Conservation (phyloP, 2,329 filamentous ascomycete species). For the Arthrobotrys sinensis region DNA sequence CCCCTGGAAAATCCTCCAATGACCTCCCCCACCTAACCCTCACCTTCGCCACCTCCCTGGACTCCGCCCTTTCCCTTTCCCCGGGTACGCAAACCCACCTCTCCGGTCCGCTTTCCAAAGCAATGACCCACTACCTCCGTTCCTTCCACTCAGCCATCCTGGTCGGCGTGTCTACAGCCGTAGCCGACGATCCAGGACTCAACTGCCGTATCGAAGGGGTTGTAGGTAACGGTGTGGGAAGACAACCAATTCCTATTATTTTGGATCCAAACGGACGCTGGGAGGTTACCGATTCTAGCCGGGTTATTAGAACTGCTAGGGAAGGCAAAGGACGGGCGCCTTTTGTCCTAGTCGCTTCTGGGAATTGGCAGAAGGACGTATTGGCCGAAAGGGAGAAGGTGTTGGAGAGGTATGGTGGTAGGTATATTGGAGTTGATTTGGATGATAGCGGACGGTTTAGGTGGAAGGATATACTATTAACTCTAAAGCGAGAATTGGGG, state of each 20-base stretch:
- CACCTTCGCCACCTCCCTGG: slow-evolving; percentile 92
- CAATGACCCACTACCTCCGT: slow-evolving; percentile 93
- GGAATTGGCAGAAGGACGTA: neutral
- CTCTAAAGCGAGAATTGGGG: slow-evolving; percentile 67
- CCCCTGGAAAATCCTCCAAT: slow-evolving; percentile 7
- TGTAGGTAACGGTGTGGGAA: slow-evolving; percentile 69
- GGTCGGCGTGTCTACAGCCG: slow-evolving; percentile 85
- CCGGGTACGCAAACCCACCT: slow-evolving; percentile 86
- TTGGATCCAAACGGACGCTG: slow-evolving; percentile 85
- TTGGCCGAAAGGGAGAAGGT: slow-evolving; percentile 64
- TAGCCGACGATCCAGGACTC: slow-evolving; percentile 86
- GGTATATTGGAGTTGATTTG: slow-evolving; percentile 69
- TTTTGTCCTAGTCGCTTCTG: slow-evolving; percentile 73
- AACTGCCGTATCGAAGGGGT: slow-evolving; percentile 82
- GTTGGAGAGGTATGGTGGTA: slow-evolving; percentile 72
- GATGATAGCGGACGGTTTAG: slow-evolving; percentile 21
- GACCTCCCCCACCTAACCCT: slow-evolving; percentile 77
- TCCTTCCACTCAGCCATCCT: slow-evolving; percentile 86
- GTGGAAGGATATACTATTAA: slow-evolving; percentile 62
- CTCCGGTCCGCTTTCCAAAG: slow-evolving; percentile 85
- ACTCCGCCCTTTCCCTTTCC: slow-evolving; percentile 81
- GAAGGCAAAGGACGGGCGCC: slow-evolving; percentile 80
- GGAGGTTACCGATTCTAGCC: slow-evolving; percentile 74
- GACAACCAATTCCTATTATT: slow-evolving; percentile 83
- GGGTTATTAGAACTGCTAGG: slow-evolving; percentile 77